A percentile compares a stretch with the other conserved stretches of the same genome.
phyloP scores from a whole-genome alignment of 1,139 yeast genomes.

The Suhomyces taliae region DNA sequence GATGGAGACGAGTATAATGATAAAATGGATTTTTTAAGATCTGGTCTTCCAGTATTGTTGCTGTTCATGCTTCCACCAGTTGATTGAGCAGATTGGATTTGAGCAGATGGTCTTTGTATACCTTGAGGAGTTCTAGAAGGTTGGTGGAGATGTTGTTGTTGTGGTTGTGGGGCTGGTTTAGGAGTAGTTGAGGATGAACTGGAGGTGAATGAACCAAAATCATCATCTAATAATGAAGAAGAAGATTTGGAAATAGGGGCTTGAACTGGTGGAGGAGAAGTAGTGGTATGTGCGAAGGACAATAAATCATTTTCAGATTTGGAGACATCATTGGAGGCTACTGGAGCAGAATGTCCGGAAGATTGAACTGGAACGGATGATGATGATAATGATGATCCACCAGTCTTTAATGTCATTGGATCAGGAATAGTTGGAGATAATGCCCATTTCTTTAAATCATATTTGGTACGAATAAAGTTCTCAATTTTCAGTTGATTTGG shows the following conservation, averaged over 20 bases:
- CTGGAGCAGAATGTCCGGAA: not conserved
- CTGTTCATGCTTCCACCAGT: constrained; percentile 34
- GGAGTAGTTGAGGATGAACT: constrained; percentile 19
- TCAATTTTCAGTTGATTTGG: constrained; percentile 88
- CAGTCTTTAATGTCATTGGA: constrained; percentile 42
- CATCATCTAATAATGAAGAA: constrained; percentile 30
- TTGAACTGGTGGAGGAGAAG: not conserved
- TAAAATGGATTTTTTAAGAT: constrained; percentile 84
- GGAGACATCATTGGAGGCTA: not conserved
- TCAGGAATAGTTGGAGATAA: constrained; percentile 53
- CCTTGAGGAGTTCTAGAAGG: not conserved
- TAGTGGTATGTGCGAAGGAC: not conserved
- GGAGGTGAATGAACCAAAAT: constrained; percentile 43
- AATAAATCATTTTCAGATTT: constrained; percentile 5
- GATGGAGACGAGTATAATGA: constrained; percentile 81
- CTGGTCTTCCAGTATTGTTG: constrained; percentile 41
- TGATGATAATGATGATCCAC: not conserved
- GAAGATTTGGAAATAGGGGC: constrained; percentile 1
- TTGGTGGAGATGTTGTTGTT: constrained; percentile 4
- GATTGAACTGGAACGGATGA: constrained; percentile 3
- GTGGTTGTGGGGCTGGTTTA: constrained; percentile 8
- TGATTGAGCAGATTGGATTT: constrained; percentile 31
- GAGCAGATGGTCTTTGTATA: not conserved
- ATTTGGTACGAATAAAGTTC: constrained; percentile 86
- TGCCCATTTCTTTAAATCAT: constrained; percentile 88